Evolutionary conservation across 2,329 filamentous ascomycete genomes (phyloP), one percentile per base, ranked within the genome.

Genomic region (Fusarium siculi): DNA sequence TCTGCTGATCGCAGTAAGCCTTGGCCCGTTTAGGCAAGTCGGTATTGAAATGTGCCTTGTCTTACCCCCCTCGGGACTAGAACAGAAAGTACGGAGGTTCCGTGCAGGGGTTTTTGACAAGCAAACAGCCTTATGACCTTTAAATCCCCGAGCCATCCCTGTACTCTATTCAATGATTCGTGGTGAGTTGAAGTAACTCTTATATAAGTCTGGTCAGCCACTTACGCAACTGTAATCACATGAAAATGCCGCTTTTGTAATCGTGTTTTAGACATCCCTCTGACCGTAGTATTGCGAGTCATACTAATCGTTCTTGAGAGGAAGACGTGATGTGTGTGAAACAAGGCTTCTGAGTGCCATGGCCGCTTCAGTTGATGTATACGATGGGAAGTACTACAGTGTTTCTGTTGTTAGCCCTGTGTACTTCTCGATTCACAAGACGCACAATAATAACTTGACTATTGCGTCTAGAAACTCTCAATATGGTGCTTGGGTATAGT

Each of bases 221-320:
- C 8, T 40, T 54, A 54, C 50, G 50, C 50, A 40, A 54, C n/a
- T 7, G 23, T 1, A 54, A 54, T 54, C 50, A 54, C 50, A 40
- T 39, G 34, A 0, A 21, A 47, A 16, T 5, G 4, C 30, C 6
- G 2, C 7, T 25, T 21, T 19, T 10, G 18, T 5, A 14, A 21
- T 3, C 3, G 2, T 21, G 18, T 1, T 28, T 21, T 7, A 1
- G 11, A 2, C 18, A 42, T 16, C 6, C 9, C 9, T 1, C 5
- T 6, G 11, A 4, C 23, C 7, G 2, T 14, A 25, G 2, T 14
- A 4, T 4, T 25, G 8, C 11, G 12, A 25, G 23, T 19, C 32
- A 32, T 32, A 12, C 11, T 32, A 32, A 9, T 15, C 2, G 8
- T 42, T 42, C 5, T n/a, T 4, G 14, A 2, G 15, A 21, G 12